Evolutionary conservation across 352 stramenopile species (phyloP).

Genomic region (Aphanomyces stellatus): DNA sequence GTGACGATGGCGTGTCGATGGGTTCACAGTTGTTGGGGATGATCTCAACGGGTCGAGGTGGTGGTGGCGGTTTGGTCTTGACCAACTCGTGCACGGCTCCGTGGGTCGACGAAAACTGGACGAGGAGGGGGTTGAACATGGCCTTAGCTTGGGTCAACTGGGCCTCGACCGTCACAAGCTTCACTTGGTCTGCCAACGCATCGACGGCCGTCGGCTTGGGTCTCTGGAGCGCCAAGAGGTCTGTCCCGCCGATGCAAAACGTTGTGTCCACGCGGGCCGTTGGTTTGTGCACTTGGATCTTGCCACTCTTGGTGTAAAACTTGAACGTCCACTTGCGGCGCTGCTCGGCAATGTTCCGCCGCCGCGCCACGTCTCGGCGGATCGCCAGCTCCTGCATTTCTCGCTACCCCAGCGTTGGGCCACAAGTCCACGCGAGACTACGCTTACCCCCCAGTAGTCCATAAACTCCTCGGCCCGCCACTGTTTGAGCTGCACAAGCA

Average conservation of each 20-base stretch:
- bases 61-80: conserved; percentile 3
- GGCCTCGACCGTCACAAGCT: conserved; percentile 30
- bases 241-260: conserved; percentile 10
- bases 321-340: conserved; percentile 43
- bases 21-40: background rate
- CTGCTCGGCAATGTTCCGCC: conserved; percentile 37
- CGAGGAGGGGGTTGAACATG: conserved; percentile 59
- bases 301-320: conserved; percentile 44
- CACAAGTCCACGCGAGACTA: background rate
- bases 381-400: background rate
- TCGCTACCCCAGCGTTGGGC: background rate
- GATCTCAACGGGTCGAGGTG: background rate
- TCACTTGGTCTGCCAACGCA: conserved; percentile 35
- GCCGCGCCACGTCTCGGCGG: conserved; percentile 22
- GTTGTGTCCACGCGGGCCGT: background rate
- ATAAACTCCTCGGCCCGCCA: conserved; percentile 73
- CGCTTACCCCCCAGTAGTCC: conserved; percentile 63
- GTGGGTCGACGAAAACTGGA: conserved; percentile 37
- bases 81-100: conserved; percentile 27
- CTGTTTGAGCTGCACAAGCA: conserved; percentile 41
- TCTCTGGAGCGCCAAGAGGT: background rate
- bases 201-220: background rate
- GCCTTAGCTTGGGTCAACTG: conserved; percentile 52
- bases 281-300: conserved; percentile 21
- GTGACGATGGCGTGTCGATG: background rate